phyloP scores from a whole-genome alignment of 768 basidiomycete genomes.

The Russula olivacea region DNA sequence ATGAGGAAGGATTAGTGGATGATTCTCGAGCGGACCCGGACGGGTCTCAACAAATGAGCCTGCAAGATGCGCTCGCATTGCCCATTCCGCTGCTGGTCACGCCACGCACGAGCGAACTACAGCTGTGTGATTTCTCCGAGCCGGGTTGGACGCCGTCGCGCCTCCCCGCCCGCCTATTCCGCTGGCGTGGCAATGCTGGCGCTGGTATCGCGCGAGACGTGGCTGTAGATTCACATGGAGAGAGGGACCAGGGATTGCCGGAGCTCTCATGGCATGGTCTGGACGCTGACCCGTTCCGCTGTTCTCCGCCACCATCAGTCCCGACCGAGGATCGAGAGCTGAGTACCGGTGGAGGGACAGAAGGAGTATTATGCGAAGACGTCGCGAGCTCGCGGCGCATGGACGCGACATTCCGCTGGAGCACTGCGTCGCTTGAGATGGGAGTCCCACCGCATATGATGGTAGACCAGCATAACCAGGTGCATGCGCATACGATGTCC shows the following conservation, averaged over 20 bases:
- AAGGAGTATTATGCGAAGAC: neutral
- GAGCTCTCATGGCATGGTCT: conserved; percentile 21
- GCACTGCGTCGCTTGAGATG: conserved; percentile 16
- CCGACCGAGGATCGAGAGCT: conserved; percentile 5
- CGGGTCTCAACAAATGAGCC: conserved; percentile 11
- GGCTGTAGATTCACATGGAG: neutral
- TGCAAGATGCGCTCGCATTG: conserved; percentile 22
- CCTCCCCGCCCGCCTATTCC: conserved; percentile 11
- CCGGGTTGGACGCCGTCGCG: neutral
- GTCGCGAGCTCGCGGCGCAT: conserved; percentile 10
- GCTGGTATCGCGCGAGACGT: neutral
- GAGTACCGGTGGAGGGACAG: neutral
- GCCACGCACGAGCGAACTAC: conserved; percentile 7
- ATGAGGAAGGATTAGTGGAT: neutral
- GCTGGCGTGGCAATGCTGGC: conserved; percentile 4
- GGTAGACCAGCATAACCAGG: neutral
- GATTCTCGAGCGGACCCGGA: neutral
- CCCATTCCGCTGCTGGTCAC: conserved; percentile 24
- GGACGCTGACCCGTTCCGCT: conserved; percentile 23
- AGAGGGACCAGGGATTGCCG: conserved; percentile 8
- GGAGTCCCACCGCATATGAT: neutral
- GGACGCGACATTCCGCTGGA: conserved; percentile 25
- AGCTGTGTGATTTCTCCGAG: neutral
- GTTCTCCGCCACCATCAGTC: conserved; percentile 12
- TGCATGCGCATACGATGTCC: neutral